Evolutionary conservation across 352 stramenopile genomes (phyloP).

Genomic region (Globisporangium cederbergense): DNA sequence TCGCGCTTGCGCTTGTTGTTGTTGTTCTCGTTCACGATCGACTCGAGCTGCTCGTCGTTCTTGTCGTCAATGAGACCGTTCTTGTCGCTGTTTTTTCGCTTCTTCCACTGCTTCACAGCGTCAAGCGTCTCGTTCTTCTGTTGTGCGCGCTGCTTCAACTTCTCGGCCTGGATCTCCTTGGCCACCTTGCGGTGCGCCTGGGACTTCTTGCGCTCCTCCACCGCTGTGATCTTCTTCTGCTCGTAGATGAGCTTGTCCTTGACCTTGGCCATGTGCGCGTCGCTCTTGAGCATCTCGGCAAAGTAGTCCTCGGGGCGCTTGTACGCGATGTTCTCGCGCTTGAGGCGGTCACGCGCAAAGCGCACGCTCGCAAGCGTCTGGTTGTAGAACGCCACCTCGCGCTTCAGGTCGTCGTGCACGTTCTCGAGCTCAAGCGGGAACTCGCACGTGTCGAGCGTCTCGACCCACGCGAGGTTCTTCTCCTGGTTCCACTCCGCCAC

Average conservation of each 20-base stretch:
- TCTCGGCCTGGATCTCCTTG: conserved; percentile 90
- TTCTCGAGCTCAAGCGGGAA: conserved; percentile 61
- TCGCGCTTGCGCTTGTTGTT: conserved; percentile 46
- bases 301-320: conserved; percentile 97
- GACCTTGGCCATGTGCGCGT: conserved; percentile 94
- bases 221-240: conserved; percentile 98
- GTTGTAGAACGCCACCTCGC: conserved; percentile 97
- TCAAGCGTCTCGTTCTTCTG: conserved; percentile 89
- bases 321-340: conserved; percentile 83
- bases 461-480: conserved; percentile 64
- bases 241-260: conserved; percentile 99
- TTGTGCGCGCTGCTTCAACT: conserved; percentile 75
- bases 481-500: conserved; percentile 52
- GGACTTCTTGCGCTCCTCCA: conserved; percentile 96
- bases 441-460: conserved; percentile 75
- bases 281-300: conserved; percentile 99
- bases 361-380: conserved; percentile 75
- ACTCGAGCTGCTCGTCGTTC: conserved; percentile 62
- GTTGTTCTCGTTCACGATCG: conserved; percentile 60
- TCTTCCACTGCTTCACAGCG: conserved; percentile 88
- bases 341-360: conserved; percentile 64
- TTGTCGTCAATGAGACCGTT: conserved; percentile 49
- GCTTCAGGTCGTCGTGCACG: conserved; percentile 87
- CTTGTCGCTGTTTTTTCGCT: conserved; percentile 76
- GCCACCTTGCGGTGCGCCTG: conserved; percentile 95